Base-by-base conservation (phyloP, 805 yeast genomes). In the Kodamaea fukazawae region DNA sequence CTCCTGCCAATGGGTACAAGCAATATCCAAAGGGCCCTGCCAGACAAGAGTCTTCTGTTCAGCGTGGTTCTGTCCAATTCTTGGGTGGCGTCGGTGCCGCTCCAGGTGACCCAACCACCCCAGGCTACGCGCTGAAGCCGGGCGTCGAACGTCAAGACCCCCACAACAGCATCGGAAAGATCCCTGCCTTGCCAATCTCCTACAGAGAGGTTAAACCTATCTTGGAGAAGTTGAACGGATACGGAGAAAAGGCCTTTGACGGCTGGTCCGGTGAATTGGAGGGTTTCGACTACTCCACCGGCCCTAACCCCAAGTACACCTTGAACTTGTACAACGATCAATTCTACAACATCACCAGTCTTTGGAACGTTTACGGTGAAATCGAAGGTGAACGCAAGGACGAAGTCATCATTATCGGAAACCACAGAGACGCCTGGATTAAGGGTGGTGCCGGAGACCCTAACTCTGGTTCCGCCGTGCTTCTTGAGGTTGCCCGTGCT, bases 61-160 rank as follows among this genome's bases (percentile, higher is more conserved):
- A 80, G 50, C 68, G 86, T 53, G 83, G 80, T 2, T 72, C 85
- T 7, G 81, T 76, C 1, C 78, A 71, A 43, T 78, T 67, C 45
- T 66, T 79, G 41, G 73, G 79, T 3, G 76, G 75, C n/a, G 47
- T 52, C 4, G 70, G 69, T 6, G 53, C 65, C 23, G 69, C 70
- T 36, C 87, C 89, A 0, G 90, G 90, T 9, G 91, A 83, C 54
- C 90, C 90, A 26, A 79, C 89, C 0, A 81, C 89, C 2, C 86
- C 87, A 6, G 87, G 86, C 3, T 78, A 76, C 63, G 73, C 86
- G 2, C 76, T 85, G 15, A 74, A 73, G 22, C 63, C 65, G 4
- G 70, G 62, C 22, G 63, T 46, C 15, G 64, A 54, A 20, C 60
- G 71, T 40, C 33, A 53, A 40, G 66, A 61, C 39, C 71, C 71